Conservation (phyloP, 2,329 filamentous ascomycete genomes). For the Chrysosporium keratinophilum region DNA sequence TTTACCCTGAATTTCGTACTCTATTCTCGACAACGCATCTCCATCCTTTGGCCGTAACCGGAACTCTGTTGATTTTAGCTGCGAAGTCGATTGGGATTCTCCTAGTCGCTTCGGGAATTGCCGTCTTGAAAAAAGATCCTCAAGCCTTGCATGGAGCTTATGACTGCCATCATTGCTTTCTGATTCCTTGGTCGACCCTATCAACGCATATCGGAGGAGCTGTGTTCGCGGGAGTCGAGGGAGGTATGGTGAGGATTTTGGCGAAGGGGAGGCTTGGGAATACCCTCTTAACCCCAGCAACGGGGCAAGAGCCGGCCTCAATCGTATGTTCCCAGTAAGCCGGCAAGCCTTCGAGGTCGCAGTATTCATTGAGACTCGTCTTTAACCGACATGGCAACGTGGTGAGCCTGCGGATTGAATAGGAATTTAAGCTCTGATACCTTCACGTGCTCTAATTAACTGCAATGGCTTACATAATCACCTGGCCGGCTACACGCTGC, state of each 20-base stretch:
- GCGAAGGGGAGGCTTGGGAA: neutral
- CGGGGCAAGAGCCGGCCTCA: neutral
- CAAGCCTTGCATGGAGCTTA: conserved; percentile 16
- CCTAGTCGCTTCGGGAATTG: neutral
- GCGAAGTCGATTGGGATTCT: neutral
- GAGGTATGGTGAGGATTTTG: conserved; percentile 6
- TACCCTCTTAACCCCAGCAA: neutral
- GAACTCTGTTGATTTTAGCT: neutral
- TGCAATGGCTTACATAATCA: too few relatives aligned
- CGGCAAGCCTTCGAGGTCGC: conserved; percentile 6
- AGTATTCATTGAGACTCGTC: conserved; percentile 5
- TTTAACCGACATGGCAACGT: neutral
- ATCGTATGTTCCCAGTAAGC: neutral
- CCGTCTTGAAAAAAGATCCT: conserved; percentile 17
- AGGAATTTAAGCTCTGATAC: neutral
- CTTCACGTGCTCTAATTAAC: too few relatives aligned
- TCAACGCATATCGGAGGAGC: conserved; percentile 27
- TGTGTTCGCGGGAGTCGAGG: conserved; percentile 20
- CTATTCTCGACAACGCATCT: conserved; percentile 8
- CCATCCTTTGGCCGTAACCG: neutral
- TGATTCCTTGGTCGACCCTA: conserved; percentile 16
- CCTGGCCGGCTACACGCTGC: too few relatives aligned
- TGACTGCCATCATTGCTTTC: conserved; percentile 5
- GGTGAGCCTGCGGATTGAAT: conserved; percentile 6
- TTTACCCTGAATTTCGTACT: conserved; percentile 5